These are phyloP conservation scores for Wickerhamiella allomyrinae DNA, from an alignment of 805 yeast species.

Conservation along the genomic window DNA sequence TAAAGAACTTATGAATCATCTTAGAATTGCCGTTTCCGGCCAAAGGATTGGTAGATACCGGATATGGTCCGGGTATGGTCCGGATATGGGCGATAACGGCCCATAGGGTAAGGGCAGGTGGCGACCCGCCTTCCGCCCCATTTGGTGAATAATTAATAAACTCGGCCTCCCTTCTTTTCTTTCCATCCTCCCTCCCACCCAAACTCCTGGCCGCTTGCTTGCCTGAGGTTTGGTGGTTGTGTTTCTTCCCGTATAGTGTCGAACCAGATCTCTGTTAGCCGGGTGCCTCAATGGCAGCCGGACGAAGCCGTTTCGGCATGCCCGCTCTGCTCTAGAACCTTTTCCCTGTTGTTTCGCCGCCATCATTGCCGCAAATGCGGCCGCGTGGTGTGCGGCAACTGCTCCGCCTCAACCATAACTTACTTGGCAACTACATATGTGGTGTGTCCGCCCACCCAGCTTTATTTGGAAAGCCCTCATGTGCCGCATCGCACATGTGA, in stretches of 20 bases:
- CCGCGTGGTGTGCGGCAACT: slow-evolving; percentile 54
- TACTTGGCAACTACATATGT: slow-evolving; percentile 49
- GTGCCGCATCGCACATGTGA: slow-evolving; percentile 64
- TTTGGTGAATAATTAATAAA: too few species aligned
- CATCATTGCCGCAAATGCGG: slow-evolving; percentile 78
- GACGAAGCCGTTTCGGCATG: slow-evolving; percentile 44
- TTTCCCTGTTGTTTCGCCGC: slow-evolving; percentile 50
- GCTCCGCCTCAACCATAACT: slow-evolving; percentile 40
- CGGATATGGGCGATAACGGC: too few species aligned
- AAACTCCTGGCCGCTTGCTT: too few species aligned
- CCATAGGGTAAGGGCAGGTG: too few species aligned
- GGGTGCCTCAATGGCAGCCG: slow-evolving; percentile 51
- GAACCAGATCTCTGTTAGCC: background rate
- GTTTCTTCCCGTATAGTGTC: background rate
- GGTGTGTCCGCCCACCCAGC: slow-evolving; percentile 38
- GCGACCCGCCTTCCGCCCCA: too few species aligned
- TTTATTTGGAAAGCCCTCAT: slow-evolving; percentile 35
- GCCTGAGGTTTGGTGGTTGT: too few species aligned
- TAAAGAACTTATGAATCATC: too few species aligned
- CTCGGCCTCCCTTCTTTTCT: too few species aligned
- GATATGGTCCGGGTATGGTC: too few species aligned
- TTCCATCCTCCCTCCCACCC: too few species aligned
- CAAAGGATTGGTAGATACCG: too few species aligned
- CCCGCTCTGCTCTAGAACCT: slow-evolving; percentile 37
- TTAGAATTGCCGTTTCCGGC: too few species aligned